Base-by-base conservation (phyloP, 2,329 filamentous ascomycete species). In the Xylaria sp. region DNA sequence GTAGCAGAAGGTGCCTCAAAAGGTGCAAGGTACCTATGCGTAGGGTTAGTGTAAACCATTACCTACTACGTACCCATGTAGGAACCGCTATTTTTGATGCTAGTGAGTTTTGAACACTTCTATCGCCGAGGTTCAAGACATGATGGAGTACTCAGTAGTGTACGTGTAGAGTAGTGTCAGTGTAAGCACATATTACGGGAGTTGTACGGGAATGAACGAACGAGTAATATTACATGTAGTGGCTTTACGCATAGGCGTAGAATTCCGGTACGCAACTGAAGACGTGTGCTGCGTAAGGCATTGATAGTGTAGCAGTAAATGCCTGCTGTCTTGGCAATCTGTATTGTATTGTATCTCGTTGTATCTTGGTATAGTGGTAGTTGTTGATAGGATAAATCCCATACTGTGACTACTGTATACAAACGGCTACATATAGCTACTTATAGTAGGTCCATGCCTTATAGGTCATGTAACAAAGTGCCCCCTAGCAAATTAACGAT, bases 81-180 rank as follows among this genome's bases (percentile, higher is more conserved):
- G 6, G n/a, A n/a, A n/a, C n/a, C 17, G 39, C 39, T 3, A n/a
- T 2, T 44, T 49, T 27, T 29, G 45, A 49, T 29, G 10, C 10
- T 47, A 13, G 22, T 20, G 25, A 62, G 22, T 38, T 39, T n/a
- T n/a, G 39, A 54, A 58, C 22, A n/a, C 53, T 27, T 25, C 38
- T 27, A 44, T 61, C 45, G 55, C 54, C 54, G 49, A 55, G 60
- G 47, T 55, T 42, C 55, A 58, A 63, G 60, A 51, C 65, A 63
- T 27, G n/a, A 60, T 56, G 50, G 65, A 60, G 31, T 61, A 60
- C 60, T 51, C 45, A 42, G 42, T 31, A 49, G 49, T 42, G 39
- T n/a, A 51, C n/a, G 53, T 27, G 36, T 33, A 49, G 33, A 22
- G 49, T 59, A 60, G 60, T 49, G 42, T 66, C 64, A 63, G 60